Evolutionary conservation across 352 stramenopile species (phyloP).

Genomic region (Globisporangium acanthophoron): DNA sequence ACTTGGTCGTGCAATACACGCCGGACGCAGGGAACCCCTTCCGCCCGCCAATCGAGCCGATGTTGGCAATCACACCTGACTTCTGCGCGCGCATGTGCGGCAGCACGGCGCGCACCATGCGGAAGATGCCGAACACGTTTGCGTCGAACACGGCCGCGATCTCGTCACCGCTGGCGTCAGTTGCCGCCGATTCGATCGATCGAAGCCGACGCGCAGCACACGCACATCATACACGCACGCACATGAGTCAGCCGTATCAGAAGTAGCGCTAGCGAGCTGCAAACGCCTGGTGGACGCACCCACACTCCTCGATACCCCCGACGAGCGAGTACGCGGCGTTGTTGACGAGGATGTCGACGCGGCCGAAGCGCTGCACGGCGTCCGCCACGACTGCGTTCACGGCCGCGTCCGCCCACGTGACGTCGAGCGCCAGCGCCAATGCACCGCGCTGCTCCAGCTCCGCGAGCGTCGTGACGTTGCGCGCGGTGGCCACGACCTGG

Average conservation of each 20-base stretch:
- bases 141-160: slow-evolving; percentile 6
- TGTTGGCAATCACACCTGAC: no score
- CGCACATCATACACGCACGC: no score
- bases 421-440: slow-evolving; percentile 24
- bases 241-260: no score
- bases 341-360: slow-evolving; percentile 39
- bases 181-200: no score
- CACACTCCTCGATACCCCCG: slow-evolving; percentile 14
- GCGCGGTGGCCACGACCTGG: slow-evolving; percentile 35
- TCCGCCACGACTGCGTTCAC: slow-evolving; percentile 17
- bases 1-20: slow-evolving; percentile 38
- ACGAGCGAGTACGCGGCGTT: slow-evolving; percentile 37
- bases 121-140: no score
- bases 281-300: no score
- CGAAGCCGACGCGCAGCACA: no score
- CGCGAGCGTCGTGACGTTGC: slow-evolving; percentile 17
- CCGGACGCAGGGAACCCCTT: slow-evolving; percentile 18
- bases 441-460: slow-evolving; percentile 26
- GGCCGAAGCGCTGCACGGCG: slow-evolving; percentile 17
- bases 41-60: no score
- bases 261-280: no score
- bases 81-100: no score
- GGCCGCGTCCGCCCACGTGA: slow-evolving; percentile 23
- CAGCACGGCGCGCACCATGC: no score
- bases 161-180: slow-evolving; percentile 13